phyloP scores from a whole-genome alignment of 2,329 filamentous ascomycete genomes.

The Xylaria polymorpha region DNA sequence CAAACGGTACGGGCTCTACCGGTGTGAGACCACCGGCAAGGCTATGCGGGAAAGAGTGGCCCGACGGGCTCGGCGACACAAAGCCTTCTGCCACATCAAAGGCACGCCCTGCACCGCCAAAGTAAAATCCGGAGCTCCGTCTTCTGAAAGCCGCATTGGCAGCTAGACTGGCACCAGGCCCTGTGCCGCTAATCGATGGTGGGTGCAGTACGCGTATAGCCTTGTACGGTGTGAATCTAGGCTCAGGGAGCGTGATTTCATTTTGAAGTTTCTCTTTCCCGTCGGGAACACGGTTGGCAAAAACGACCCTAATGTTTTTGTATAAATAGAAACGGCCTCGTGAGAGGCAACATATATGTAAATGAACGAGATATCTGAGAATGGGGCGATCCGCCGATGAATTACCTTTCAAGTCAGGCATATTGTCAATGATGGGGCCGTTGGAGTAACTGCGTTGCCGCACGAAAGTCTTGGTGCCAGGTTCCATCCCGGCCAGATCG shows the following conservation, averaged over 20 bases:
- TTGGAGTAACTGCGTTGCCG: conserved; percentile 93
- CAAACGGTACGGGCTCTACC: conserved; percentile 65
- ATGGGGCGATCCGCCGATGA: conserved; percentile 69
- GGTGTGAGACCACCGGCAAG: conserved; percentile 52
- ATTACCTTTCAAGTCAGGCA: conserved; percentile 51
- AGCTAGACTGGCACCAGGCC: conserved; percentile 62
- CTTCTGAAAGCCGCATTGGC: conserved; percentile 70
- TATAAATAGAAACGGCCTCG: conserved; percentile 90
- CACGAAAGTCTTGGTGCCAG: conserved; percentile 95
- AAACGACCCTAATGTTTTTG: conserved; percentile 92
- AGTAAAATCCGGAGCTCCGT: conserved; percentile 65
- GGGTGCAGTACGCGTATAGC: conserved; percentile 66
- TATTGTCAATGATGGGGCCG: conserved; percentile 81
- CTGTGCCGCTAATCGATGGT: conserved; percentile 52
- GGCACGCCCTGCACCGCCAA: conserved; percentile 48
- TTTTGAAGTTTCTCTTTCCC: conserved; percentile 93
- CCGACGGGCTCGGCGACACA: conserved; percentile 38
- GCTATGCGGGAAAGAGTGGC: conserved; percentile 45
- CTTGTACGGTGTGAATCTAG: conserved; percentile 87
- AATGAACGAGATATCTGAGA: conserved; percentile 87
- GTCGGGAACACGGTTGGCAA: conserved; percentile 95
- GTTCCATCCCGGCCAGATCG: conserved; percentile 90
- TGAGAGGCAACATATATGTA: conserved; percentile 90
- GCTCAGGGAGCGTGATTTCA: conserved; percentile 89
- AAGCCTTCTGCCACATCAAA: conserved; percentile 54